These are phyloP conservation scores for Alternaria ventricosa DNA, from an alignment of 2,329 filamentous ascomycete genomes.

Conservation along the genomic window DNA sequence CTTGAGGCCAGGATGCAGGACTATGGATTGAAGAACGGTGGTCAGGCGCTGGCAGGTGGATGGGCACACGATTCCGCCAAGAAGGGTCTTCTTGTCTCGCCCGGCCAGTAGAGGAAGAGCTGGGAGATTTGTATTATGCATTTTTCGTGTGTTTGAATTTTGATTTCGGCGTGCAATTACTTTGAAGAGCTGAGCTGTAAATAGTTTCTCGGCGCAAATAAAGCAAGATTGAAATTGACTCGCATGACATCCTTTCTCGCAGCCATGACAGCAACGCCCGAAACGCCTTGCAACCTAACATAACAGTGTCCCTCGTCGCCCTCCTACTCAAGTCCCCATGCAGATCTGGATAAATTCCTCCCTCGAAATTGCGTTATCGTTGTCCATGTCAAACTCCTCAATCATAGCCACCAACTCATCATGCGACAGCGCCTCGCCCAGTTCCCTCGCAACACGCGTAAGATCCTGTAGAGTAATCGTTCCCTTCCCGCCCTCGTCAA, in stretches of 20 bases:
- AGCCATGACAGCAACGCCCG: slow-evolving; percentile 4
- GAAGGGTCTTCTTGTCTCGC: slow-evolving; percentile 84
- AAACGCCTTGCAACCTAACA: slow-evolving; percentile 1
- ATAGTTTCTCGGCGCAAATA: slow-evolving; percentile 43
- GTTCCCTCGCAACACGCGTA: slow-evolving; percentile 82
- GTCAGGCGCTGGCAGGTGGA: slow-evolving; percentile 80
- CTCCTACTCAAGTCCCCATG: slow-evolving; percentile 48
- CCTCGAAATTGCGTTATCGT: slow-evolving; percentile 75
- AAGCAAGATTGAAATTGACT: slow-evolving; percentile 24
- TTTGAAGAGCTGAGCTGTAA: slow-evolving; percentile 40
- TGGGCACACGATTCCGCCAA: slow-evolving; percentile 78
- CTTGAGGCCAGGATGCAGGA: slow-evolving; percentile 88
- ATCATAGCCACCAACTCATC: slow-evolving; percentile 96
- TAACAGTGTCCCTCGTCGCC: background rate
- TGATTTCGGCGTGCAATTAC: slow-evolving; percentile 10
- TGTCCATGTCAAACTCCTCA: slow-evolving; percentile 95
- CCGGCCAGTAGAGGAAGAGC: slow-evolving; percentile 71
- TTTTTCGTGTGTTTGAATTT: slow-evolving; percentile 13
- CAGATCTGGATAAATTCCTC: slow-evolving; percentile 73
- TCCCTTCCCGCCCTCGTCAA: slow-evolving; percentile 91
- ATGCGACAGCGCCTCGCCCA: slow-evolving; percentile 92
- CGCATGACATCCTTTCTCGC: background rate
- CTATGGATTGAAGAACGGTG: slow-evolving; percentile 75
- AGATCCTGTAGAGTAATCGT: slow-evolving; percentile 89
- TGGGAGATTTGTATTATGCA: slow-evolving; percentile 36